Percentiles rank a stretch among this genome's conserved stretches.
Conservation (phyloP, 1,284 basidiomycete species). For the Ustilago trichophora region DNA sequence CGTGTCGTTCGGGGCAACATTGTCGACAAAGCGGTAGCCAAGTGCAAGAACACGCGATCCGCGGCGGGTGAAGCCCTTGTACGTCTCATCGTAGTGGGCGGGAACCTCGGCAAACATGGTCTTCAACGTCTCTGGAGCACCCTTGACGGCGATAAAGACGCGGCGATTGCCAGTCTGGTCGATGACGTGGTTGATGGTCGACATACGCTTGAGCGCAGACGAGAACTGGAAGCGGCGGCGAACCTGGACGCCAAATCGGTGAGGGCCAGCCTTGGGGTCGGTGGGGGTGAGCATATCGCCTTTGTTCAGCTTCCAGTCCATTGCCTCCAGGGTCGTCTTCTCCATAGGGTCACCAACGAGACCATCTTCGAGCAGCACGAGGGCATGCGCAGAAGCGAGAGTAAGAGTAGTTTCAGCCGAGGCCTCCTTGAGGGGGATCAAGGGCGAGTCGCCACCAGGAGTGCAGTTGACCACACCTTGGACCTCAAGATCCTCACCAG, state of each 20-base stretch:
- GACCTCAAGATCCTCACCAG: conserved; percentile 64
- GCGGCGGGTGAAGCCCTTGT: conserved; percentile 64
- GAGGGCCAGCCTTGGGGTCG: conserved; percentile 40
- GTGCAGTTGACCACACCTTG: conserved; percentile 60
- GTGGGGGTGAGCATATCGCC: conserved; percentile 68
- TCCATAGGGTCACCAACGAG: conserved; percentile 99
- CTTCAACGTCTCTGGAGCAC: conserved; percentile 64
- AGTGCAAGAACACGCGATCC: conserved; percentile 65
- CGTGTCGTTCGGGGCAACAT: conserved; percentile 22
- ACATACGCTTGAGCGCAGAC: conserved; percentile 65
- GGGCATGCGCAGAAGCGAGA: conserved; percentile 91
- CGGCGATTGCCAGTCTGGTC: conserved; percentile 39
- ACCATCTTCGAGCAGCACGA: conserved; percentile 88
- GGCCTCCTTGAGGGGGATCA: conserved; percentile 81
- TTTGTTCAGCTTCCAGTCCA: conserved; percentile 86
- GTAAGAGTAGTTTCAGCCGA: conserved; percentile 82
- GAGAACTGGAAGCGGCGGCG: conserved; percentile 66
- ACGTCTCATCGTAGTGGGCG: conserved; percentile 63
- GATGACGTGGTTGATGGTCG: conserved; percentile 57
- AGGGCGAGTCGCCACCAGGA: conserved; percentile 59
- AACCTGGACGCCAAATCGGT: conserved; percentile 52
- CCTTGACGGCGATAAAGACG: conserved; percentile 61
- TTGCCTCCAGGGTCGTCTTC: conserved; percentile 89
- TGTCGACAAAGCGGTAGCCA: conserved; percentile 62
- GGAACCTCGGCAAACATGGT: conserved; percentile 60